phyloP scores from a whole-genome alignment of 179 eudicot species.

The Beta lomatogona region DNA sequence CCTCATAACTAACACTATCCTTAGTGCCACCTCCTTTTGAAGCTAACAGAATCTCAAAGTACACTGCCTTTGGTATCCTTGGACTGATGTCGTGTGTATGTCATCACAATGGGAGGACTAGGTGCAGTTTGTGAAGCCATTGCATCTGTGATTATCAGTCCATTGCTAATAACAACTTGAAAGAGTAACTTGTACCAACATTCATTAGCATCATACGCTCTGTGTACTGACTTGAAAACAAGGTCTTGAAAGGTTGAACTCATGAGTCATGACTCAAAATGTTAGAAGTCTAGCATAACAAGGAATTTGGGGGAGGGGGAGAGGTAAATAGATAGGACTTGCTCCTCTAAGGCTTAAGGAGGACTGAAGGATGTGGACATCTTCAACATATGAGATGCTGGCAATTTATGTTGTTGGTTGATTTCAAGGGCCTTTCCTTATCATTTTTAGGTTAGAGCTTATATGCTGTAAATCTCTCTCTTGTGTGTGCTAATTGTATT shows the following conservation, averaged over 20 bases:
- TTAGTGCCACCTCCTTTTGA: too few relatives aligned
- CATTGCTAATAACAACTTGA: not conserved
- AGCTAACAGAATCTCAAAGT: too few relatives aligned
- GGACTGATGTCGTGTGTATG: too few relatives aligned
- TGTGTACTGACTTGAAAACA: not conserved
- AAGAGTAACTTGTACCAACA: not conserved
- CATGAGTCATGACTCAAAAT: not conserved
- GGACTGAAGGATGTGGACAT: not conserved
- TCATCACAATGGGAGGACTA: too few relatives aligned
- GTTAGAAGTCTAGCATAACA: not conserved
- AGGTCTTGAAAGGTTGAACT: not conserved
- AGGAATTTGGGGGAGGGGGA: not conserved
- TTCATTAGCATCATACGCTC: not conserved
- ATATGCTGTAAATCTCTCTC: not conserved
- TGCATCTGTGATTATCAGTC: not conserved
- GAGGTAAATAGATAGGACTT: not conserved
- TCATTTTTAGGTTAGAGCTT: not conserved
- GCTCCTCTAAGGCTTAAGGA: not conserved
- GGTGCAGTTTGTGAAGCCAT: too few relatives aligned
- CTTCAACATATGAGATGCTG: not conserved
- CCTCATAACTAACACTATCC: too few relatives aligned
- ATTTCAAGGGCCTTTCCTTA: not conserved
- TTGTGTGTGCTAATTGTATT: not conserved
- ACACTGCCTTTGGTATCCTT: too few relatives aligned
- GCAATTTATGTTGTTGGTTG: not conserved